Base-by-base conservation (phyloP, 2,329 filamentous ascomycete species). In the Cladosporium sp. region DNA sequence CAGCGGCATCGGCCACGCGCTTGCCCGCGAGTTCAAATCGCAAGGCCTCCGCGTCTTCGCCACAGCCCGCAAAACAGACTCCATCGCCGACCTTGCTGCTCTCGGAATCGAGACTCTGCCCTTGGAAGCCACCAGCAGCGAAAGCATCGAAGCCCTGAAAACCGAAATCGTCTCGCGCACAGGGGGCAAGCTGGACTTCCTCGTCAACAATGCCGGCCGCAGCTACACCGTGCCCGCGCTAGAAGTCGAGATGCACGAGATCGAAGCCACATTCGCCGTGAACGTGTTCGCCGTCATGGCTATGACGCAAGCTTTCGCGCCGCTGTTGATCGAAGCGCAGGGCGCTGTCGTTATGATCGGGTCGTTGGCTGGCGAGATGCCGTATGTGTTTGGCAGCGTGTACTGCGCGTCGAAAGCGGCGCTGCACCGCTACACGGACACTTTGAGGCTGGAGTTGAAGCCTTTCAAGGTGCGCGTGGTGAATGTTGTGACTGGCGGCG, bases 361-460 rank as follows among this genome's bases (percentile, higher is more conserved):
- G 7, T 66, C 64, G 8, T 57, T 83, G 26, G 81, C 81, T 0
- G 81, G 73, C 10, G 71, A 81, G 1, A 79, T 80, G 77, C 76
- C 78, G 0, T 80, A 80, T 63, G 78, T 78, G 5, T 80, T 79
- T 66, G 77, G 76, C 25, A 75, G 67, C 46, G 76, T 76, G 3
- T 88, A 89, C 77, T 86, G 85, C 70, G 84, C 85, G 8, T 83
- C 82, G 43, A 88, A 88, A 73, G 86, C 85, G 0, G 86, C 86
- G 0, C 71, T 88, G 39, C 85, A 88, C 71, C 78, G 81, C 0
- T 88, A 85, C 73, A 83, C 81, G 65, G 81, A 88, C 66, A 86
- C 85, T 0, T 73, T 88, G 56, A 81, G 86, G 14, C 81, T 88
- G 21, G 85, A 88, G 70, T 75, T 88, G 13, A 78, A 74, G 65